A percentile compares a stretch with the other conserved stretches of the same genome.
phyloP scores from a whole-genome alignment of 495 filamentous ascomycete genomes.

The Daldinia bambusicola region DNA sequence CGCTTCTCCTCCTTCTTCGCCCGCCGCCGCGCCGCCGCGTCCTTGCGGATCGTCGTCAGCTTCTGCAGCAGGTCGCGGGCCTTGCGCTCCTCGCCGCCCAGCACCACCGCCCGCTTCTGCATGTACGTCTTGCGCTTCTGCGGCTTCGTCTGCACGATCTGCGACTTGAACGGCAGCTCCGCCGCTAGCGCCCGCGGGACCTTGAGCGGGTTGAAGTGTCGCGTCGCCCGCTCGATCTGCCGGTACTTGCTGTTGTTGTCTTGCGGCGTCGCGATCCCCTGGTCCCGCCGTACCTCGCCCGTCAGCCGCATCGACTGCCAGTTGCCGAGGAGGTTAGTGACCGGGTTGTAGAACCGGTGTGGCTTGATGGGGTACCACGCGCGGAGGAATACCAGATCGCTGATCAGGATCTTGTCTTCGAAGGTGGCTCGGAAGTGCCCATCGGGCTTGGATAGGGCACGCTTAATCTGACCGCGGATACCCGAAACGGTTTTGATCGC shows the following conservation, averaged over 20 bases:
- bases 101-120: conserved; percentile 91
- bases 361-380: conserved; percentile 98
- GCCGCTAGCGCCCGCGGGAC: conserved; percentile 86
- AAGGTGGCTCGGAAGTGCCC: conserved; percentile 96
- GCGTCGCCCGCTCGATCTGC: conserved; percentile 77
- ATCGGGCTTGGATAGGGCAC: conserved; percentile 88
- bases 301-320: conserved; percentile 95
- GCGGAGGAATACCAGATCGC: conserved; percentile 92
- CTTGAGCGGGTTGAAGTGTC: conserved; percentile 93
- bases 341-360: conserved; percentile 95
- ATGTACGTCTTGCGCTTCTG: conserved; percentile 87
- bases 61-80: conserved; percentile 93
- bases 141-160: conserved; percentile 82
- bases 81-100: conserved; percentile 81
- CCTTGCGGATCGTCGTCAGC: conserved; percentile 88
- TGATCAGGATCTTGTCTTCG: conserved; percentile 97
- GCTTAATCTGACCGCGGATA: conserved; percentile 95
- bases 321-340: conserved; percentile 83
- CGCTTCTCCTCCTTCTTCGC: conserved; percentile 87
- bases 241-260: conserved; percentile 84
- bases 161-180: conserved; percentile 90
- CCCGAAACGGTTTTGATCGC: conserved; percentile 95
- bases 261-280: conserved; percentile 79
- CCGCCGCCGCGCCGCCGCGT: conserved; percentile 82
- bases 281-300: conserved; percentile 85